Evolutionary conservation across 805 yeast genomes (phyloP).

Genomic region (Myxozyma neglecta): DNA sequence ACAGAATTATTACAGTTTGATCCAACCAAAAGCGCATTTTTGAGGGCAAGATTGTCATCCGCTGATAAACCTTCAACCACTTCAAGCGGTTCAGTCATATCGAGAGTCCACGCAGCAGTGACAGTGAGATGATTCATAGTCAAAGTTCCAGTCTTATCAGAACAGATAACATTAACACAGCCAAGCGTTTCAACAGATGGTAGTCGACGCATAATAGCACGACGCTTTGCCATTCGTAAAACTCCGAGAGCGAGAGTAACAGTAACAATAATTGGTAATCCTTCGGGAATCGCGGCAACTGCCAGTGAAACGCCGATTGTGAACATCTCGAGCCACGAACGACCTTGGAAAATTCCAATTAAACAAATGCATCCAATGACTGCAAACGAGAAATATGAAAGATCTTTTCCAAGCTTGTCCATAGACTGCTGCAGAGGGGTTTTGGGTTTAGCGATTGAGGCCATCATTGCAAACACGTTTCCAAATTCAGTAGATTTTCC

Average conservation of each 20-base stretch:
- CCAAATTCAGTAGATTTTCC: slow-evolving; percentile 92
- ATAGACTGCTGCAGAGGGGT: slow-evolving; percentile 94
- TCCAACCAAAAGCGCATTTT: slow-evolving; percentile 66
- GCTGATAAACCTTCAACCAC: slow-evolving; percentile 12
- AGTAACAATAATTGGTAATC: slow-evolving; percentile 95
- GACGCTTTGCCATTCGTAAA: slow-evolving; percentile 89
- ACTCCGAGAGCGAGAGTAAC: slow-evolving; percentile 97
- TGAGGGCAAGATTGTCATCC: slow-evolving; percentile 54
- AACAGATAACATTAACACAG: slow-evolving; percentile 82
- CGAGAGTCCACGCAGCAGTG: slow-evolving; percentile 65
- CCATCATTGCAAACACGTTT: slow-evolving; percentile 91
- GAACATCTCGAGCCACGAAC: slow-evolving; percentile 96
- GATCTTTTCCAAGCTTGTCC: slow-evolving; percentile 92
- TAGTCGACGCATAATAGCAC: slow-evolving; percentile 89
- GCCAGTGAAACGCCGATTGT: slow-evolving; percentile 96
- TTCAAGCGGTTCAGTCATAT: slow-evolving; percentile 41
- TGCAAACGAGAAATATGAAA: slow-evolving; percentile 78
- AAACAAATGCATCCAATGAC: slow-evolving; percentile 90
- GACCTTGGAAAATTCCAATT: slow-evolving; percentile 87
- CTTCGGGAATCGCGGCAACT: slow-evolving; percentile 99
- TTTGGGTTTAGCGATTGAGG: slow-evolving; percentile 92
- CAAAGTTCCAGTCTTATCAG: slow-evolving; percentile 80
- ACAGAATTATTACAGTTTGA: slow-evolving; percentile 40
- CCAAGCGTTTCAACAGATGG: slow-evolving; percentile 96
- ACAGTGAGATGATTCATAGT: slow-evolving; percentile 79